phyloP scores from a whole-genome alignment of 2,329 filamentous ascomycete species.

The Xylariaceae sp. region DNA sequence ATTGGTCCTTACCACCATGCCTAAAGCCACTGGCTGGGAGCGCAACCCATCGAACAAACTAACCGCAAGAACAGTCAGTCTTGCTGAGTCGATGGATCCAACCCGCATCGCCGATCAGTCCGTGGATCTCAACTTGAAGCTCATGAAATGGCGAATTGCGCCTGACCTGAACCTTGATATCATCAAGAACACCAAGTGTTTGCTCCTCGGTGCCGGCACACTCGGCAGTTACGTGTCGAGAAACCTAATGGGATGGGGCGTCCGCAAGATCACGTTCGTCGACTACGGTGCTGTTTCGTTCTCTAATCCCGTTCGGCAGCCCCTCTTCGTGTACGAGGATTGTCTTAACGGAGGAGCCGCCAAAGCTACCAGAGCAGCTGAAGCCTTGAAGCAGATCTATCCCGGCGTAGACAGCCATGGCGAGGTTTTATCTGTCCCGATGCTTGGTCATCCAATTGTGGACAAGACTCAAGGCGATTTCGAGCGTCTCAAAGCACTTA shows the following conservation, averaged over 20 bases:
- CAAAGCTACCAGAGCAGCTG: conserved; percentile 77
- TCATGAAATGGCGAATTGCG: conserved; percentile 98
- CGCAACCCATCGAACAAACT: conserved; percentile 74
- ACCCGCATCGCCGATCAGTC: conserved; percentile 82
- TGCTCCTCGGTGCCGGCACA: conserved; percentile 87
- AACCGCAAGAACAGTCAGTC: conserved; percentile 68
- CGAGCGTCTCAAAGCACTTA: conserved; percentile 65
- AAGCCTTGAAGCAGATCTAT: conserved; percentile 78
- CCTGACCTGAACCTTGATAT: conserved; percentile 80
- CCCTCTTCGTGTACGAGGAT: conserved; percentile 84
- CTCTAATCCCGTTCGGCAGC: conserved; percentile 93
- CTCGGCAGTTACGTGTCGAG: conserved; percentile 90
- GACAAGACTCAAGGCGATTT: conserved; percentile 73
- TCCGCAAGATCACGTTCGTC: conserved; percentile 90
- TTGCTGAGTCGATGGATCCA: conserved; percentile 93
- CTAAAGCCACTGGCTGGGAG: conserved; percentile 95
- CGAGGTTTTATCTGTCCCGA: conserved; percentile 80
- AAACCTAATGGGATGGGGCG: conserved; percentile 91
- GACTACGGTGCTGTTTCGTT: conserved; percentile 92
- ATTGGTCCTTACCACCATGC: conserved; percentile 53
- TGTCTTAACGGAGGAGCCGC: conserved; percentile 77
- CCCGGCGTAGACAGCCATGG: conserved; percentile 81
- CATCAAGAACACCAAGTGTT: conserved; percentile 84
- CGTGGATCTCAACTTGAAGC: conserved; percentile 90
- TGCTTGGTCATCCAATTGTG: conserved; percentile 85